phyloP scores from a whole-genome alignment of 805 yeast genomes.

The Candida ipomoeae region DNA sequence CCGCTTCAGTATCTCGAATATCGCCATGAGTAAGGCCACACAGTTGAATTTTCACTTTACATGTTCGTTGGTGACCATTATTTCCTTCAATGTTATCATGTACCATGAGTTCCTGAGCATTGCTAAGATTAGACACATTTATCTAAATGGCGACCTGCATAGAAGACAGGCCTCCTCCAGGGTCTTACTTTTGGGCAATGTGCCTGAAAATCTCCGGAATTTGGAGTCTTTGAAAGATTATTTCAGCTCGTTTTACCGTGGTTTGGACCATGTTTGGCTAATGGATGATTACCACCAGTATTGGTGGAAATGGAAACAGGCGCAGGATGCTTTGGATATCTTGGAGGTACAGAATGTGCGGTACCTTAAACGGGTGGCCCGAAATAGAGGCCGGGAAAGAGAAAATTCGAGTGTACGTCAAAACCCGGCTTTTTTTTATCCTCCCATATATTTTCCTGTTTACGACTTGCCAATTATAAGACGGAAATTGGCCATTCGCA shows the following conservation, averaged over 20 bases:
- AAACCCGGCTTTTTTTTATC: conserved; percentile 23
- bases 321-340: conserved; percentile 23
- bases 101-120: conserved; percentile 52
- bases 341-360: conserved; percentile 22
- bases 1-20: conserved; percentile 64
- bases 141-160: conserved; percentile 29
- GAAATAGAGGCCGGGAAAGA: neutral
- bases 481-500: conserved; percentile 17
- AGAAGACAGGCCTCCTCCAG: conserved; percentile 23
- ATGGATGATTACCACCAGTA: conserved; percentile 32
- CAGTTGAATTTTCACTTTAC: conserved; percentile 61
- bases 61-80: conserved; percentile 50
- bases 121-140: conserved; percentile 45
- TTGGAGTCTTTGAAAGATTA: conserved; percentile 21
- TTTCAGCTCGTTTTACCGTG: conserved; percentile 47
- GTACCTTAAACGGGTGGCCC: neutral
- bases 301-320: conserved; percentile 18
- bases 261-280: conserved; percentile 57
- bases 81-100: conserved; percentile 54
- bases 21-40: conserved; percentile 48
- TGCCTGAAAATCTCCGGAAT: conserved; percentile 36
- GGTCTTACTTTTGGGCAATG: conserved; percentile 42
- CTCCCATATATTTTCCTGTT: conserved; percentile 28
- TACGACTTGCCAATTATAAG: conserved; percentile 20
- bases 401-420: neutral